These are phyloP conservation scores for Sedum album DNA, from an alignment of 164 flowering plant species.

Conservation along the genomic window DNA sequence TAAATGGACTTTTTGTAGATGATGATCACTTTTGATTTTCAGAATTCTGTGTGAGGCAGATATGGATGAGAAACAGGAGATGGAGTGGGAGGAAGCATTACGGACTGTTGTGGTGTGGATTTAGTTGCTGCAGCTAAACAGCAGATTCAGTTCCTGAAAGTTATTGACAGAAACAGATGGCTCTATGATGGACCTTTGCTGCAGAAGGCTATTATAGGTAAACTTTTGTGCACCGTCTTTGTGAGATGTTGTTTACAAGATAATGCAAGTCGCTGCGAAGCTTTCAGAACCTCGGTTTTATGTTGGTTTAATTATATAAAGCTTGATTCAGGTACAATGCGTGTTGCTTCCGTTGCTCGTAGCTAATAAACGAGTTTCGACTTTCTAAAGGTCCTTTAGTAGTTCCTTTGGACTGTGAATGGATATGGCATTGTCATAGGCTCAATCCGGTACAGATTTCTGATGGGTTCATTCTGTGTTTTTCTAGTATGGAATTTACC, in stretches of 20 bases:
- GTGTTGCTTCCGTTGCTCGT: conserved; percentile 65
- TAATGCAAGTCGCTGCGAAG: not conserved
- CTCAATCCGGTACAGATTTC: conserved; percentile 54
- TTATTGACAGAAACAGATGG: conserved; percentile 45
- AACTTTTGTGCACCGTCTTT: not conserved
- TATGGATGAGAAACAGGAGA: conserved; percentile 28
- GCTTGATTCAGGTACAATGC: conserved; percentile 39
- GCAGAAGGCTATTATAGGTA: conserved; percentile 14
- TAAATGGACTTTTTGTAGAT: not conserved
- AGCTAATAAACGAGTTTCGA: conserved; percentile 29
- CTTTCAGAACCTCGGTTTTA: not conserved
- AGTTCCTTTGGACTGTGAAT: conserved; percentile 75
- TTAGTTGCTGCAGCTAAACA: conserved; percentile 49
- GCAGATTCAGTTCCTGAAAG: conserved; percentile 58
- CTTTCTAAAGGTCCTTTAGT: conserved; percentile 41
- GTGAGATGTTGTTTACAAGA: not conserved
- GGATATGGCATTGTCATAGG: conserved; percentile 82
- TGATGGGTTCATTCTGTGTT: not conserved
- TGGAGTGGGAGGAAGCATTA: conserved; percentile 68
- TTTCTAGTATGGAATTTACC: not conserved
- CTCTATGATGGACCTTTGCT: conserved; percentile 16
- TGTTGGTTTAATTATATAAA: not conserved
- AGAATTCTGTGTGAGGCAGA: conserved; percentile 7
- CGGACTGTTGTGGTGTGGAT: conserved; percentile 41
- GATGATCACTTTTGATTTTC: not conserved